Evolutionary conservation across 306 rosid genomes (phyloP).

Genomic region (Sicyos edulis): DNA sequence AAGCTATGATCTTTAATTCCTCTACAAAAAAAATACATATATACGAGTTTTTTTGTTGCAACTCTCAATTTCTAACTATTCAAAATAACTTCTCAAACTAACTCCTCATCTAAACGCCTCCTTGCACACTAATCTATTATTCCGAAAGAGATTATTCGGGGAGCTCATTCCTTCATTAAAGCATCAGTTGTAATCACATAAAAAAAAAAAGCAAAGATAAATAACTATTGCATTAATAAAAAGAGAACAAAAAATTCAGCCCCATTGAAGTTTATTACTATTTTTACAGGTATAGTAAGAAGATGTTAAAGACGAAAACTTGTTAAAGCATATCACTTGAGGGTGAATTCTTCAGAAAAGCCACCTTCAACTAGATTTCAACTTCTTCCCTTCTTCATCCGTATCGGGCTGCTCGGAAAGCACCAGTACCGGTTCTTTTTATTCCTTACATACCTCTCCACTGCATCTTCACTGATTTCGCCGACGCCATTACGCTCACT

Average conservation of each 20-base stretch:
- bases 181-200: no score
- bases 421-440: conserved; percentile 16
- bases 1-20: no score
- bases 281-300: conserved; percentile 1
- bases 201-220: not conserved
- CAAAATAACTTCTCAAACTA: no score
- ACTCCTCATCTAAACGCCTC: no score
- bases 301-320: not conserved
- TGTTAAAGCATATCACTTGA: not conserved
- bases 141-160: not conserved
- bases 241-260: not conserved
- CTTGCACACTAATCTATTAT: not conserved
- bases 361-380: no score
- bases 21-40: no score
- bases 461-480: conserved; percentile 13
- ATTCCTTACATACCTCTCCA: conserved; percentile 11
- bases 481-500: conserved; percentile 17
- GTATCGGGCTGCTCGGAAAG: conserved; percentile 14
- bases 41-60: no score
- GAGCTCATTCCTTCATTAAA: not conserved
- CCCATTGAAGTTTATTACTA: not conserved
- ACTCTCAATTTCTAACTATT: no score
- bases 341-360: conserved; percentile 13
- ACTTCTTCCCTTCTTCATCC: conserved; percentile 20
- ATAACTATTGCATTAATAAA: not conserved